Conservation (phyloP, 2,329 filamentous ascomycete genomes). For the Juglanconis oblonga region DNA sequence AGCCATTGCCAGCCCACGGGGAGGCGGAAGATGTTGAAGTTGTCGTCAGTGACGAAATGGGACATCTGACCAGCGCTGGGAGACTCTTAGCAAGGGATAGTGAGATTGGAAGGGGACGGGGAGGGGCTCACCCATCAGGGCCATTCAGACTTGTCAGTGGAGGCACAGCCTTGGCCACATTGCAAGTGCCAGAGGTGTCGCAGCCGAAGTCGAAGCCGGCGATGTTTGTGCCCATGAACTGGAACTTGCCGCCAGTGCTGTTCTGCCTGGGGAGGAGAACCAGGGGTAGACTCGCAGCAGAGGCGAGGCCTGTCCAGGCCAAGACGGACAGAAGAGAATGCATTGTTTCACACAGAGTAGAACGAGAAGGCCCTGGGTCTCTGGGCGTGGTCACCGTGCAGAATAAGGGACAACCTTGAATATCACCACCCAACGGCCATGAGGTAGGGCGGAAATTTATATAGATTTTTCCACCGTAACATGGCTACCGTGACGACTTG, state of each 20-base stretch:
- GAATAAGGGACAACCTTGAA: too few relatives aligned
- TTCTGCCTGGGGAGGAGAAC: constrained; percentile 5
- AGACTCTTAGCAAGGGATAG: constrained; percentile 7
- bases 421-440: too few relatives aligned
- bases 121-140: constrained; percentile 27
- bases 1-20: constrained; percentile 53
- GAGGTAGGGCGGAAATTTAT: too few relatives aligned
- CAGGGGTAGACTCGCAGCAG: constrained; percentile 5
- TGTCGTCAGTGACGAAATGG: constrained; percentile 53
- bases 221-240: constrained; percentile 35
- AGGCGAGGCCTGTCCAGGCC: background rate
- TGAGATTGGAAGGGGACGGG: background rate
- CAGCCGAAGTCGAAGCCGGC: constrained; percentile 48
- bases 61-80: constrained; percentile 45
- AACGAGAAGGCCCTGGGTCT: background rate
- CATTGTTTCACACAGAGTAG: background rate
- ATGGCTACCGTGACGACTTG: background rate
- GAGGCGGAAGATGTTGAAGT: constrained; percentile 55
- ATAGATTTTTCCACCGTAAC: background rate
- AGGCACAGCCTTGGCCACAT: constrained; percentile 26
- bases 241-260: background rate
- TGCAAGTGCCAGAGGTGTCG: constrained; percentile 37
- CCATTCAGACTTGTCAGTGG: constrained; percentile 29
- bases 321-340: background rate
- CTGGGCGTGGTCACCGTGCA: too few relatives aligned